Evolutionary conservation across 2,329 filamentous ascomycete genomes (phyloP), one percentile per base, ranked within the genome.

Genomic region (Xylaria sp.): DNA sequence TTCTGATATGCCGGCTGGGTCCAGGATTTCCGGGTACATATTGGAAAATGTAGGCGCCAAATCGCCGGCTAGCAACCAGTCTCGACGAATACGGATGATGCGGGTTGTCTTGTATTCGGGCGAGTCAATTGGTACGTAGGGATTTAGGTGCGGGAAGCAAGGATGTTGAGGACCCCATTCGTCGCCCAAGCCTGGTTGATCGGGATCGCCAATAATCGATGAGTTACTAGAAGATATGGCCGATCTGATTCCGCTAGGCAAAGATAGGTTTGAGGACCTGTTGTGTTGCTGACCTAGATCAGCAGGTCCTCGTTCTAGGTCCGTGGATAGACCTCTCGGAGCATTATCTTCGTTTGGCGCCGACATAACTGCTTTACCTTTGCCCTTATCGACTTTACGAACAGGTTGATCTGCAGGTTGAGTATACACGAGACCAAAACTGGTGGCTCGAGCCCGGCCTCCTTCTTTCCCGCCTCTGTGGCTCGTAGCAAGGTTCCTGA

Each of bases 81-180:
- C 96, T 51, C 96, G 88, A 67, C 91, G 90, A 71, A 99, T 91
- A 18, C 96, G 91, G 76, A 99, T 98, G 72, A 99, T 92, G 66
- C 95, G 91, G 1, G 96, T 99, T 7, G 86, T 89, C 55, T 86
- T 81, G 77, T 93, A 93, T 73, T 97, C 89, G 15, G 88, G 85
- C 8, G 93, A 97, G 66, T 90, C 85, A 12, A 92, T 78, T 0
- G 94, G 90, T 6, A 98, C 95, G 80, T 99, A 94, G 0, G 94
- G 92, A 77, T 98, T 98, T 48, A 94, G 84, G 78, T 98, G 96
- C 58, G 96, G 96, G 78, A 91, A 98, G 80, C 96, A 99, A 4
- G 96, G 95, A 79, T 99, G 96, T 50, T 92, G 90, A 15, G 94
- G 94, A 0, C 96, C 95, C 96, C 96, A 99, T 80, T 94, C 89